Evolutionary conservation across 2,329 filamentous ascomycete genomes (phyloP), one percentile per base, ranked within the genome.

Genomic region (Neophaeococcomyces mojaviensis): DNA sequence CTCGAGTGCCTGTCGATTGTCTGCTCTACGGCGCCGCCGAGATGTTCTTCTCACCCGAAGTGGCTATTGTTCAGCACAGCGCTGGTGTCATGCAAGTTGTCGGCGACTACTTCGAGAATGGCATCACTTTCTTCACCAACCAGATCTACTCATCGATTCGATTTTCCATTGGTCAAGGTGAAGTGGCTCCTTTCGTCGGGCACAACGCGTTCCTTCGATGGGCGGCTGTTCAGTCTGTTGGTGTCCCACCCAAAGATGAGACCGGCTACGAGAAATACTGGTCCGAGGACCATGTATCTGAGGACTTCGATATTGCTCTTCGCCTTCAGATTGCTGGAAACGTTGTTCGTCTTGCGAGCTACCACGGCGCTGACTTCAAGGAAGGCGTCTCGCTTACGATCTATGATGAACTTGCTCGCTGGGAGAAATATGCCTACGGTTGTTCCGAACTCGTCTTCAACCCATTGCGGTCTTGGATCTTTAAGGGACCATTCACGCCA

Each of bases 381-480:
- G 85, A 89, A 61, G 86, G 86, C 53, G 86, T 89, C 40, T 88
- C 85, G 2, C 70, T 90, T 48, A 89, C 85, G 0, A 84, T 89
- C 9, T 88, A 89, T 60, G 86, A 89, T 64, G 86, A 89, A 64
- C 72, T 90, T 49, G 82, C 84, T 2, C 81, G 86, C 47, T 90
- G 86, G 85, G 86, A 90, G 61, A 90, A 90, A 65, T 88, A 88
- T 61, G 86, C 86, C 2, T 89, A 88, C 57, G 85, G 85, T 30
- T 89, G 86, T 66, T 86, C 85, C 63, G 85, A 88, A 68, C 72
- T 89, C 47, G 72, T 89, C 46, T 89, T 90, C 70, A 76, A 89
- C 60, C 86, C 86, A 3, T 70, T 89, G 47, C 76, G 77, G 50
- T 80, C 78, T 54, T 89, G 86, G 86, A 64, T 79, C 34, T 81